Percentiles rank a stretch among this genome's conserved stretches.
These are phyloP conservation scores for Graphilbum sp. DNA, from an alignment of 2,329 filamentous ascomycete genomes.

Conservation along the genomic window DNA sequence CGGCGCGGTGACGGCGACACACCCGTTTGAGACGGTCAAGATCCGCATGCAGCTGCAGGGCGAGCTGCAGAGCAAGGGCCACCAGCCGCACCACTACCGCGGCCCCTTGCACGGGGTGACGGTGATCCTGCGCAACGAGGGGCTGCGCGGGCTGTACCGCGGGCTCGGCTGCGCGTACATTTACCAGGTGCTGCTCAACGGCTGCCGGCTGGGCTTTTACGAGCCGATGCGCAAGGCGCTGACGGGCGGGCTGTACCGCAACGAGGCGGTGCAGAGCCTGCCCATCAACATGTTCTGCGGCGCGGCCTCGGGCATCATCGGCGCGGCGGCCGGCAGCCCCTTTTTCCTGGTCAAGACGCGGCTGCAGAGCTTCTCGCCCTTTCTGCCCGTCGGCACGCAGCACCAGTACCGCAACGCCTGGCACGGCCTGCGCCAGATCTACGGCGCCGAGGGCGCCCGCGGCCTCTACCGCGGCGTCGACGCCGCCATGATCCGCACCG, in stretches of 20 bases:
- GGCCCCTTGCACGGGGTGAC: constrained; percentile 83
- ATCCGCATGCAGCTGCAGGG: constrained; percentile 95
- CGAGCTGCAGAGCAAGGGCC: constrained; percentile 74
- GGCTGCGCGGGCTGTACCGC: constrained; percentile 67
- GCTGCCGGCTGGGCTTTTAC: constrained; percentile 93
- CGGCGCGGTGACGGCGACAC: constrained; percentile 91
- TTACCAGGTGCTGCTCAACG: constrained; percentile 93
- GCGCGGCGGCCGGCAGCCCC: constrained; percentile 81
- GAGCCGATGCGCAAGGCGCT: constrained; percentile 71
- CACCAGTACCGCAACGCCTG: constrained; percentile 76
- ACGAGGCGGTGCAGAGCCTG: constrained; percentile 63
- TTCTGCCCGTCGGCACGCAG: constrained; percentile 90
- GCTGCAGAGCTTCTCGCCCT: constrained; percentile 83
- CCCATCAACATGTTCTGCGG: constrained; percentile 89
- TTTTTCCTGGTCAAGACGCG: constrained; percentile 98
- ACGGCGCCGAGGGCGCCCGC: constrained; percentile 54
- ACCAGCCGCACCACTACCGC: constrained; percentile 75
- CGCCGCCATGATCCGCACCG: constrained; percentile 89
- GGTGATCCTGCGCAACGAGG: constrained; percentile 85
- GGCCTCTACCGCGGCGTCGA: constrained; percentile 83
- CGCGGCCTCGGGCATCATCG: constrained; percentile 74
- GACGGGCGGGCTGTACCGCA: constrained; percentile 52
- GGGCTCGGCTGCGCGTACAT: constrained; percentile 86
- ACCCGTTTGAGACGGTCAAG: constrained; percentile 98
- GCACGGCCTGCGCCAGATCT: constrained; percentile 73